Evolutionary conservation across 371 early-diverging fungal species (phyloP).

Genomic region (Mucor plumbeus): DNA sequence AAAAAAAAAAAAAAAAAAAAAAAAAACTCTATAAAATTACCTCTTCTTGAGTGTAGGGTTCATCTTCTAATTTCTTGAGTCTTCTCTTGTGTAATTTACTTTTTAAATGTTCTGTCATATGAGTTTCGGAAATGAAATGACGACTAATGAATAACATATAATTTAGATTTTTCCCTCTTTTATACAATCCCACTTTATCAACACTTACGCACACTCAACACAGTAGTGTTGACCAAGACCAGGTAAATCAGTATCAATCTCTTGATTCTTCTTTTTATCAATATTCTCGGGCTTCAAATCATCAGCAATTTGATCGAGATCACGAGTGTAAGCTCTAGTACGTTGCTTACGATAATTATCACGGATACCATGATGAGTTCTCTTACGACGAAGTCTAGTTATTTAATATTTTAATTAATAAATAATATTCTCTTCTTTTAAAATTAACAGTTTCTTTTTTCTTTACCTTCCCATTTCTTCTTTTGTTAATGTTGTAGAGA

Average conservation of each 20-base stretch:
- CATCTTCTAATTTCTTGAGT: constrained; percentile 78
- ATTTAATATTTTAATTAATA: background rate
- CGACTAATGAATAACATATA: constrained; percentile 29
- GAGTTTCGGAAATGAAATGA: constrained; percentile 50
- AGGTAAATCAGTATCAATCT: constrained; percentile 86
- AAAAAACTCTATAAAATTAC: constrained; percentile 40
- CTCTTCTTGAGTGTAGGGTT: constrained; percentile 89
- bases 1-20: no score
- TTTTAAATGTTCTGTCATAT: constrained; percentile 47
- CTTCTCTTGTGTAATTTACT: constrained; percentile 62
- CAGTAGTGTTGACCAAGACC: constrained; percentile 92
- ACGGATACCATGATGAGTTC: constrained; percentile 73
- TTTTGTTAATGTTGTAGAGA: background rate
- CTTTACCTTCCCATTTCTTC: constrained; percentile 36
- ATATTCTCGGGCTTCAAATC: constrained; percentile 79
- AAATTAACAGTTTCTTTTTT: background rate
- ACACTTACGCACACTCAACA: constrained; percentile 77
- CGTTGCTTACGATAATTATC: constrained; percentile 67
- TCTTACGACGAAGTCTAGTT: constrained; percentile 68
- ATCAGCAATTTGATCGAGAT: constrained; percentile 92
- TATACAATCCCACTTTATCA: no score
- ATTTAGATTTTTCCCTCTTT: no score
- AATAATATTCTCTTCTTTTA: background rate
- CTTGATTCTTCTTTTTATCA: constrained; percentile 63
- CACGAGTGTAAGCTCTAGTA: constrained; percentile 73